These are phyloP conservation scores for Sporothrix euskadiensis DNA, from an alignment of 2,329 filamentous ascomycete genomes.

Conservation along the genomic window DNA sequence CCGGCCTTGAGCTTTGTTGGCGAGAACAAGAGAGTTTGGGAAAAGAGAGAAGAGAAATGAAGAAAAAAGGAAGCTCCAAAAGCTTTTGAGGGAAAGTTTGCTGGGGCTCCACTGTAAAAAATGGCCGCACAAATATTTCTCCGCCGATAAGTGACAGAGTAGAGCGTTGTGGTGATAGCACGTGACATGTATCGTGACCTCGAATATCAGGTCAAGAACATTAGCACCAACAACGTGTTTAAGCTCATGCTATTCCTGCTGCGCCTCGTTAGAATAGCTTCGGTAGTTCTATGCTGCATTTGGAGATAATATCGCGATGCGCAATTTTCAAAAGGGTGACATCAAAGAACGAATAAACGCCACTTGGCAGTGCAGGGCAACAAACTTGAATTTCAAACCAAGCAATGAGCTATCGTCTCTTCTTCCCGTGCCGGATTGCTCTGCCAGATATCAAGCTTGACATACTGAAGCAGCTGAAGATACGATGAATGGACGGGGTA, in stretches of 20 bases:
- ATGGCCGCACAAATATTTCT: slow-evolving; percentile 26
- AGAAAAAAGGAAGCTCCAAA: not conserved
- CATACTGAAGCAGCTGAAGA: not conserved
- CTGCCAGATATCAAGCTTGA: not conserved
- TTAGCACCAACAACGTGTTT: not conserved
- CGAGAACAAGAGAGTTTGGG: not conserved
- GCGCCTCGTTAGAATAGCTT: not conserved
- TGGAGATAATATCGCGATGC: not conserved
- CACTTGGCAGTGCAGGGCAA: slow-evolving; percentile 2
- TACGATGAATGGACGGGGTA: not conserved
- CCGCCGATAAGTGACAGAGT: not conserved
- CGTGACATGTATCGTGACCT: not conserved
- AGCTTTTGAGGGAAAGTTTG: slow-evolving; percentile 10
- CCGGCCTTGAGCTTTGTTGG: not conserved
- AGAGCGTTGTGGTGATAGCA: not conserved
- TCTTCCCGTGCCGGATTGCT: not conserved
- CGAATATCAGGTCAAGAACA: not conserved
- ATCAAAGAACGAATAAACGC: not conserved
- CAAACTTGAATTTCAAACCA: not conserved
- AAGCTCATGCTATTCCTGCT: not conserved
- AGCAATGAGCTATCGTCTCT: not conserved
- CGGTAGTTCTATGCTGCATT: not conserved
- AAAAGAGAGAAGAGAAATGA: not conserved
- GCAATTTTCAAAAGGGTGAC: not conserved
- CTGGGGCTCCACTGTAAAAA: slow-evolving; percentile 15